Evolutionary conservation across 352 stramenopile genomes (phyloP).

Genomic region (Pythium oligandrum): DNA sequence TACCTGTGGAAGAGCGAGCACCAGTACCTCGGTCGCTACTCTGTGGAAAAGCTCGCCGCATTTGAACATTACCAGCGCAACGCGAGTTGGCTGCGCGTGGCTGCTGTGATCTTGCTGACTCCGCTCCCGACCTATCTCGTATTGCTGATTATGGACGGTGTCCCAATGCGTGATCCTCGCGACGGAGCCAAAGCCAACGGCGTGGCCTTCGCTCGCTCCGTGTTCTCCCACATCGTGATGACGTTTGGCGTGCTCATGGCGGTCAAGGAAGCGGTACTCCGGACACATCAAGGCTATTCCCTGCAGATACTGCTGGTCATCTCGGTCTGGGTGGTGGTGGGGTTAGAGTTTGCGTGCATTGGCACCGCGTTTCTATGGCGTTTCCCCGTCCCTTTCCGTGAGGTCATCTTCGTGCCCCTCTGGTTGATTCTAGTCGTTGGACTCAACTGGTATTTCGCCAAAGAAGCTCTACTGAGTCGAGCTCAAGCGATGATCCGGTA

Average conservation of each 20-base stretch:
- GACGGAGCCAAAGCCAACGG: neutral
- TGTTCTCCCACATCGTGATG: conserved; percentile 7
- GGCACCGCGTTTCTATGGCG: conserved; percentile 11
- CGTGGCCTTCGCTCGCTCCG: conserved; percentile 8
- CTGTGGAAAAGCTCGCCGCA: conserved; percentile 17
- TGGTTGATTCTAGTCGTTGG: neutral
- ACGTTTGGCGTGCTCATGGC: conserved; percentile 11
- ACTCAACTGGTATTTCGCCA: conserved; percentile 4
- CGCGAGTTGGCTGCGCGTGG: conserved; percentile 5
- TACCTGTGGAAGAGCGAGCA: no score
- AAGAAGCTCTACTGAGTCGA: neutral
- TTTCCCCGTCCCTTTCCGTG: conserved; percentile 11
- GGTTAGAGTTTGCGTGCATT: conserved; percentile 9
- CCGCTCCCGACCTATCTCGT: neutral
- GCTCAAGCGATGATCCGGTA: conserved; percentile 4
- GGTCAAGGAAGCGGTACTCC: conserved; percentile 12
- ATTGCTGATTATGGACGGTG: conserved; percentile 5
- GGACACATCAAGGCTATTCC: conserved; percentile 4
- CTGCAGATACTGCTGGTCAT: conserved; percentile 1
- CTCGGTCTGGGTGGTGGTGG: conserved; percentile 1
- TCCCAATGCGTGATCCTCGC: conserved; percentile 15
- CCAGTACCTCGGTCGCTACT: conserved; percentile 20
- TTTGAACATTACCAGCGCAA: conserved; percentile 12
- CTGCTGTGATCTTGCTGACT: neutral
- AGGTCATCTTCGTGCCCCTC: conserved; percentile 7